Base-by-base conservation (phyloP, 2,329 filamentous ascomycete species). In the Colletotrichum siamense region DNA sequence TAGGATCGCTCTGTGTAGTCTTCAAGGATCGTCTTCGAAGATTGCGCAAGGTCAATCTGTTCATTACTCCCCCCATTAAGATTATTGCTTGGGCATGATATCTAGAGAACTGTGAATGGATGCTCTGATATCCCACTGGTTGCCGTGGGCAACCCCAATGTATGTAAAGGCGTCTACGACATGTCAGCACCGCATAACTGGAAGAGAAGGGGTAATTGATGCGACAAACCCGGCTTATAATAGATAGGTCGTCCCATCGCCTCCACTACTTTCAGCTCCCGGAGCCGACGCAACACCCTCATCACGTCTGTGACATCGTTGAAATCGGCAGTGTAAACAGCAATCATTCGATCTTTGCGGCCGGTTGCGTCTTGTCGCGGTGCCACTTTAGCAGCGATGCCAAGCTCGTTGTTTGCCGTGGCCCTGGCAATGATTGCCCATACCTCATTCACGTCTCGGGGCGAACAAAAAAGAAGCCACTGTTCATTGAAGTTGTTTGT, bases 311-410 rank as follows among this genome's bases (percentile, higher is more conserved):
- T 86, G 68, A 86, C 88, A 81, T 98, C 92, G 32, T 86, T 86
- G 81, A 96, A 97, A 82, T 98, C 92, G 57, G 87, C 86, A 7
- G 95, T 98, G 83, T 98, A 98, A 9, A 98, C 87, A 79, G 94
- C 96, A 30, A 98, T 92, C 57, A 97, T 84, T 24, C 92, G 88
- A 24, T 86, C 84, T 59, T 84, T 87, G 28, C 84, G 80, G 8
- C 85, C 81, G n/a, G 86, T 84, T 1, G 83, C 83, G 8, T 84
- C 85, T 12, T 89, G 83, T 63, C 87, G 86, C 2, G 94, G 91
- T 1, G 93, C 91, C 15, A 96, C 93, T 84, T 97, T 98, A 12
- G 95, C 94, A 2, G 87, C 89, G 52, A 92, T 90, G 0, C 95
- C 95, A 3, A 98, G 89, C 78, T 94, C 89, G 75, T 94, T 93